Conservation (phyloP, 768 basidiomycete species). For the Cantharellus anzutake region DNA sequence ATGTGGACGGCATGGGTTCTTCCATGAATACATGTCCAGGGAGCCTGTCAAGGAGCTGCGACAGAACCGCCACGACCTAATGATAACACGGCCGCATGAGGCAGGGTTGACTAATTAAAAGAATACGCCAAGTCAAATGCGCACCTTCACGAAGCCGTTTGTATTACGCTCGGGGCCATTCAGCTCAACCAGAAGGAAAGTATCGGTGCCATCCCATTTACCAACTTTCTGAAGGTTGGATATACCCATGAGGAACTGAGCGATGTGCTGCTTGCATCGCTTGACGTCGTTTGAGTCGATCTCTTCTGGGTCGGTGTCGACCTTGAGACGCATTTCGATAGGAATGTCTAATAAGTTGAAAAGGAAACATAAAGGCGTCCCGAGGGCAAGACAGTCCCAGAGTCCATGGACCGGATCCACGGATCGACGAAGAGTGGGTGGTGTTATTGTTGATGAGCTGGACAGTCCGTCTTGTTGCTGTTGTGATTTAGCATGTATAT, state of each 20-base stretch:
- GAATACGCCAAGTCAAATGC: slow-evolving; percentile 10
- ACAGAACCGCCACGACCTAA: slow-evolving; percentile 80
- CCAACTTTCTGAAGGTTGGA: slow-evolving; percentile 28
- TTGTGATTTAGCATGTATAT: neutral
- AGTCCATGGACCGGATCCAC: slow-evolving; percentile 88
- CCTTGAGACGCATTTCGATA: slow-evolving; percentile 22
- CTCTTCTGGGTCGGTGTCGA: slow-evolving; percentile 44
- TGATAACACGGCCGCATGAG: neutral
- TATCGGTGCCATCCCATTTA: slow-evolving; percentile 42
- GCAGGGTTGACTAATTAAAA: neutral
- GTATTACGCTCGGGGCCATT: slow-evolving; percentile 48
- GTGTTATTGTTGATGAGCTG: neutral
- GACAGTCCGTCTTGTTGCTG: neutral
- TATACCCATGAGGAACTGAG: slow-evolving; percentile 80
- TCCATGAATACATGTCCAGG: slow-evolving; percentile 45
- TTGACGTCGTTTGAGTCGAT: slow-evolving; percentile 43
- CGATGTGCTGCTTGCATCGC: slow-evolving; percentile 77
- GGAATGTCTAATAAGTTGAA: slow-evolving; percentile 60
- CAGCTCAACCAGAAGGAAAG: slow-evolving; percentile 80
- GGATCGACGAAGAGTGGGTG: slow-evolving; percentile 31
- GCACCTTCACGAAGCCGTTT: slow-evolving; percentile 86
- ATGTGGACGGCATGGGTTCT: slow-evolving; percentile 18
- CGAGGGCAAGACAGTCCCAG: slow-evolving; percentile 86
- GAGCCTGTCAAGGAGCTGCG: slow-evolving; percentile 60
- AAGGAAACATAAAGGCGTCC: slow-evolving; percentile 86